These are phyloP conservation scores for Lentinula guzmanii DNA, from an alignment of 768 basidiomycete species.

Conservation along the genomic window DNA sequence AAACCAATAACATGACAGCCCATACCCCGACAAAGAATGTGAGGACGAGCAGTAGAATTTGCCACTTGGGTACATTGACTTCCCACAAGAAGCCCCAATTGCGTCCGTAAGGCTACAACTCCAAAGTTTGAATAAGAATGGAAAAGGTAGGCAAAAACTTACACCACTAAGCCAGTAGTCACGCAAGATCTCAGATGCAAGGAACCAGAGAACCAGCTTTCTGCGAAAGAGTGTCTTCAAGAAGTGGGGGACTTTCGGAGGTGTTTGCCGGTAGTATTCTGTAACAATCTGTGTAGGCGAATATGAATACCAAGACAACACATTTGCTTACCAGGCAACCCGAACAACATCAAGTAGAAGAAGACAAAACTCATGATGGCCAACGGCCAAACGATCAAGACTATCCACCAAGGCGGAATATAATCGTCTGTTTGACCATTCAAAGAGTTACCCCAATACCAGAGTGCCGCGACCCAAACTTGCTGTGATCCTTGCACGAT, in stretches of 20 bases:
- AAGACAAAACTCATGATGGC: conserved; percentile 50
- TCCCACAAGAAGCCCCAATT: conserved; percentile 95
- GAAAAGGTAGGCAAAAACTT: conserved; percentile 21
- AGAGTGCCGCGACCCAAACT: conserved; percentile 91
- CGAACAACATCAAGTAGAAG: conserved; percentile 63
- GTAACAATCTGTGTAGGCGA: background rate
- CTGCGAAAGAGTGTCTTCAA: conserved; percentile 82
- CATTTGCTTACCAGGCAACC: conserved; percentile 63
- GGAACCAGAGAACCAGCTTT: conserved; percentile 93
- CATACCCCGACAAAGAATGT: conserved; percentile 86
- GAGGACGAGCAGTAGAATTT: conserved; percentile 75
- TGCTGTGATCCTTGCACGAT: conserved; percentile 94
- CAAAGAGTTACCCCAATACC: conserved; percentile 91
- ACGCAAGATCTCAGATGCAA: conserved; percentile 83
- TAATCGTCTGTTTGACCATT: conserved; percentile 47
- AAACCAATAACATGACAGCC: conserved; percentile 64
- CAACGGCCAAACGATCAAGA: conserved; percentile 43
- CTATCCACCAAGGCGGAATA: conserved; percentile 70
- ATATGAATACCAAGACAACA: conserved; percentile 20
- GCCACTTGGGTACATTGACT: conserved; percentile 75
- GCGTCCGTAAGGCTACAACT: conserved; percentile 73
- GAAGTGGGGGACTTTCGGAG: conserved; percentile 93
- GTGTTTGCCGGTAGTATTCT: conserved; percentile 93
- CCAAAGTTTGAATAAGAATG: conserved; percentile 48
- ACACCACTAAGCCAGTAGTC: conserved; percentile 90